Base-by-base conservation (phyloP, 345 rosid genomes). In the Citrus sp. region DNA sequence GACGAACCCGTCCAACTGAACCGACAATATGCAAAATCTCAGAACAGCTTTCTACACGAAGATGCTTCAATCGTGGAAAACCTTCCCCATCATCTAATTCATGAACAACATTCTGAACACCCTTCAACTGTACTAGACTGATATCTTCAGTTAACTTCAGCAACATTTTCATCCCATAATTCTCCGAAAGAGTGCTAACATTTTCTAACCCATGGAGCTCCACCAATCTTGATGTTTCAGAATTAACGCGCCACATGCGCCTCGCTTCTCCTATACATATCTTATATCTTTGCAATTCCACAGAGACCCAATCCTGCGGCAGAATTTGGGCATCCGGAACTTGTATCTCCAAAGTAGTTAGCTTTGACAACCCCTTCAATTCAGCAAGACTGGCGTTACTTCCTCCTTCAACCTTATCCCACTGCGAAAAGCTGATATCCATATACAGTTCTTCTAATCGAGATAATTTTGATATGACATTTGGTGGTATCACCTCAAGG, bases 381-480 rank as follows among this genome's bases (percentile, higher is more conserved):
- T 83, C 86, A 14, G 0, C 34, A 6, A 85, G 67, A 51, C 76
- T 80, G 9, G 80, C 84, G 72, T 67, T 82, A 1, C 34, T 18
- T 18, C 67, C 67, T 51, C 56, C 61, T 22, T 22, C 61, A 19
- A 7, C 61, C 27, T 58, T 58, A 2, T 58, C 61, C 61, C 61
- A 58, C 9, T 22, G n/a, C 0, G 25, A 0, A 56, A 56, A 56
- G 61, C 61, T 21, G 2, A 6, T 0, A 56, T 0, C 0, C 6
- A 56, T 56, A 22, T 21, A 56, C 3, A 56, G 5, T 49, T 49
- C 55, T 49, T 49, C 55, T 14, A 49, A 14, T 49, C 5, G 55
- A 49, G 55, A 49, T 0, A 49, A 49, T 49, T 49, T 49, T 49
- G 55, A 49, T 49, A 49, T 49, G 5, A 49, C 1, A 49, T 7